Evolutionary conservation across 2,329 filamentous ascomycete genomes (phyloP), one percentile per base, ranked within the genome.

Genomic region (Talaromyces sp.): DNA sequence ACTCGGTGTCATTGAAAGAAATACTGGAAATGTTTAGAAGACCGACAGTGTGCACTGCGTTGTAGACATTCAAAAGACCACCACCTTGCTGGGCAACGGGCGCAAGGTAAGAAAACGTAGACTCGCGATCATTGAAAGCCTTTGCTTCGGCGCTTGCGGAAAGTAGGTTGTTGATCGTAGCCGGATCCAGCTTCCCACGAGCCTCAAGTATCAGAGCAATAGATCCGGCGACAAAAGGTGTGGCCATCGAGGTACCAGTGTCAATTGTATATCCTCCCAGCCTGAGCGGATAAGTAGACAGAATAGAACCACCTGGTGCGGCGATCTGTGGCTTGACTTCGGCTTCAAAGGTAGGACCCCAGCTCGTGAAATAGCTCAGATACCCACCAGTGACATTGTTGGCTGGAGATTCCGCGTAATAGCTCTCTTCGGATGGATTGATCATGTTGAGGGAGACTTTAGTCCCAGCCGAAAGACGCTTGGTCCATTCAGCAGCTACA

Each of bases 1-100:
- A 69, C 64, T 83, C 82, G 0, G 84, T 85, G 69, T 88, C 85
- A 68, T 88, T 88, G 73, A 88, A 87, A 3, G 83, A 80, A 14
- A 88, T 72, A 69, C 80, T 83, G n/a, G 82, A 82, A 10, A 78
- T 79, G 65, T 79, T 81, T 21, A 88, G 73, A 12, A 83, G 67
- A 2, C 81, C 80, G 2, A 77, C 83, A 17, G 81, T 75, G 64
- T 82, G 79, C 6, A 85, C 82, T 3, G 84, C 83, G 60, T 86
- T 82, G 63, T 82, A 81, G 3, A 83, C 85, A 65, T 86, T 83
- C 54, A 88, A 74, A 12, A 87, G 74, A 41, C 86, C 86, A 29
- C 73, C 81, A 11, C 86, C 86, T 65, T 87, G 83, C 67, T 88
- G 85, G 3, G 81, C 72, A 12, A 85, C 81, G 0, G 85, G 84